These are phyloP conservation scores for Breviolum minutum DNA, from an alignment of 73 alveolate species.

Conservation along the genomic window DNA sequence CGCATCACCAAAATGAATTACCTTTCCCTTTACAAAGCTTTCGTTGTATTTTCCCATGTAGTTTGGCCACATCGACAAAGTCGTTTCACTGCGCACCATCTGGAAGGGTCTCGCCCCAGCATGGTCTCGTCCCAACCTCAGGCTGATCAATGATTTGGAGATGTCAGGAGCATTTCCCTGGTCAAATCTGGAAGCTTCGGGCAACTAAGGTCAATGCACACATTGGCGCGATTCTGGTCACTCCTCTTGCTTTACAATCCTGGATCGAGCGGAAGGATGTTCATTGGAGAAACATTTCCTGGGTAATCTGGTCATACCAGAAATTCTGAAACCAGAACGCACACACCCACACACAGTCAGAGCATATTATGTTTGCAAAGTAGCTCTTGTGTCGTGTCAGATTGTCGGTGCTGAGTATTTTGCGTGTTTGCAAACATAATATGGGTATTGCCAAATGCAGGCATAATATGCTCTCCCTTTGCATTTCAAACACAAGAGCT, in stretches of 20 bases:
- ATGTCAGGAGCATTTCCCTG: too few relatives aligned
- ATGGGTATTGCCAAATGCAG: too few relatives aligned
- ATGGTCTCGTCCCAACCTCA: slow-evolving; percentile 87
- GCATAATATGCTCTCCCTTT: too few relatives aligned
- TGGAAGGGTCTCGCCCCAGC: slow-evolving; percentile 65
- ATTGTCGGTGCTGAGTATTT: too few relatives aligned
- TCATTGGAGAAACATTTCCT: too few relatives aligned
- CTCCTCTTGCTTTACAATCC: slow-evolving; percentile 93
- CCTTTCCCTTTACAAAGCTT: neutral
- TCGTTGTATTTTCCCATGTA: neutral
- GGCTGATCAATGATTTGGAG: neutral
- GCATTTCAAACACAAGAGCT: too few relatives aligned
- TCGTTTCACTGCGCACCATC: slow-evolving; percentile 30
- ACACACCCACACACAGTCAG: neutral
- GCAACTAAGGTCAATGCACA: slow-evolving; percentile 17
- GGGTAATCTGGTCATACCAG: too few relatives aligned
- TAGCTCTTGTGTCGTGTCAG: too few relatives aligned
- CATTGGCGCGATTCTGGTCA: slow-evolving; percentile 58
- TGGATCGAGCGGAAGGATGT: neutral
- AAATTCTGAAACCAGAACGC: too few relatives aligned
- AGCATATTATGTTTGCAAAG: neutral
- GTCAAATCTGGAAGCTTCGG: too few relatives aligned
- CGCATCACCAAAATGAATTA: neutral
- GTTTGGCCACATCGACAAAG: neutral
- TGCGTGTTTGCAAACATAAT: too few relatives aligned